These are phyloP conservation scores for Penicillium sp. DNA, from an alignment of 2,329 filamentous ascomycete genomes.

Conservation along the genomic window DNA sequence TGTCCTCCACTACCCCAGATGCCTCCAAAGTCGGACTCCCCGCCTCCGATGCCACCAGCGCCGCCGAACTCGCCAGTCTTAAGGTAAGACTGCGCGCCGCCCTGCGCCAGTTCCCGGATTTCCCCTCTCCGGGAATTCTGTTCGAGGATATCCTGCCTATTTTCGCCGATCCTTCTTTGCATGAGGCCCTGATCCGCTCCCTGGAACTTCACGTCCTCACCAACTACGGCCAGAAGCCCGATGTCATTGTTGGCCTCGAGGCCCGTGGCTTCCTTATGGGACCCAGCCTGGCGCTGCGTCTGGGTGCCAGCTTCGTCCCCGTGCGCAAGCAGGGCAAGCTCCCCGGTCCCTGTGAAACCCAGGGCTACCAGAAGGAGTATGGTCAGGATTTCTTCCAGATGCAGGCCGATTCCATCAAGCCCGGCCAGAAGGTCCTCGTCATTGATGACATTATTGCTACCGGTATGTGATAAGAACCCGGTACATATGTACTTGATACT, in stretches of 20 bases:
- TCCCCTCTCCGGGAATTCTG: constrained; percentile 81
- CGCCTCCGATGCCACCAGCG: constrained; percentile 40
- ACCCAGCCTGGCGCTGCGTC: constrained; percentile 70
- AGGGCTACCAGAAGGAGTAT: constrained; percentile 89
- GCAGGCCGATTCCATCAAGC: constrained; percentile 73
- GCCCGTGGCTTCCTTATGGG: constrained; percentile 94
- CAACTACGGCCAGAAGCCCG: constrained; percentile 58
- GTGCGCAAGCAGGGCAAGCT: constrained; percentile 94
- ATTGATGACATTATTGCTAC: constrained; percentile 99
- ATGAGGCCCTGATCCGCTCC: constrained; percentile 68
- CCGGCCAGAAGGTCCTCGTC: constrained; percentile 79
- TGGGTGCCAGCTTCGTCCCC: constrained; percentile 80
- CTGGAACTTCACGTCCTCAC: constrained; percentile 73
- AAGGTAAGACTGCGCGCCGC: constrained; percentile 59
- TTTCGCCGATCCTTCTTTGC: constrained; percentile 67
- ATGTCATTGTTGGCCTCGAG: constrained; percentile 88
- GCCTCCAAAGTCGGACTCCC: constrained; percentile 38
- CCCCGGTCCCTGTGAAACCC: constrained; percentile 76
- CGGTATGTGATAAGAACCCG: constrained; percentile 49
- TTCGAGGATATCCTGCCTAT: constrained; percentile 98
- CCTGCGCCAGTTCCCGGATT: constrained; percentile 81
- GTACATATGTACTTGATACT: not conserved
- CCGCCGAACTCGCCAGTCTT: constrained; percentile 54
- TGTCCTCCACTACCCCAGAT: constrained; percentile 35
- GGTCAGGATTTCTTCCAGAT: constrained; percentile 93